Evolutionary conservation across 805 yeast species (phyloP).

Genomic region (Tetrapisispora taiwanensis): DNA sequence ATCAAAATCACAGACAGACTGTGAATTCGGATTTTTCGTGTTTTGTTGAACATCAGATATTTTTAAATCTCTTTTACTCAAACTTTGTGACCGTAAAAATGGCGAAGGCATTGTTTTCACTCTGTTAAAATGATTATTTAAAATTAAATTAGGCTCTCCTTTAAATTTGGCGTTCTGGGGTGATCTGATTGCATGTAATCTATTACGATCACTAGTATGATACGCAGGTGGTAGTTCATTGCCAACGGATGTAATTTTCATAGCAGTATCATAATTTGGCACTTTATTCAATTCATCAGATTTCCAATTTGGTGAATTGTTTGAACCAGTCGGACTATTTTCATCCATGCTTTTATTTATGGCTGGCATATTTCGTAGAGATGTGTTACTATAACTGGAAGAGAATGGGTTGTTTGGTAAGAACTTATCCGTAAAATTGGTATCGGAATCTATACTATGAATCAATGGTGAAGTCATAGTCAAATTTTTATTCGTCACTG

Average conservation of each 20-base stretch:
- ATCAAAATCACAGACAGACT: not conserved
- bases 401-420: not conserved
- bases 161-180: constrained; percentile 1
- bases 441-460: not conserved
- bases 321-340: too few relatives aligned
- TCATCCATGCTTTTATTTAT: too few relatives aligned
- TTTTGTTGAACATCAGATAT: too few relatives aligned
- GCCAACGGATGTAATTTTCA: constrained; percentile 39
- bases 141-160: not conserved
- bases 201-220: not conserved
- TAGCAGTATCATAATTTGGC: constrained; percentile 77
- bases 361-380: not conserved
- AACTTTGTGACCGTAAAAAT: not conserved
- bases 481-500: not conserved
- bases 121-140: not conserved
- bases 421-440: not conserved
- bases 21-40: too few relatives aligned
- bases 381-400: not conserved
- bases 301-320: constrained; percentile 33
- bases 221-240: constrained; percentile 66
- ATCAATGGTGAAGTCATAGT: not conserved
- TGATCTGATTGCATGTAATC: not conserved
- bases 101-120: constrained; percentile 3
- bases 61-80: not conserved
- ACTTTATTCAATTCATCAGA: constrained; percentile 48